A percentile compares a stretch with the other conserved stretches of the same genome.
Conservation (phyloP, 2,329 filamentous ascomycete species). For the Cladorrhinum sp. region DNA sequence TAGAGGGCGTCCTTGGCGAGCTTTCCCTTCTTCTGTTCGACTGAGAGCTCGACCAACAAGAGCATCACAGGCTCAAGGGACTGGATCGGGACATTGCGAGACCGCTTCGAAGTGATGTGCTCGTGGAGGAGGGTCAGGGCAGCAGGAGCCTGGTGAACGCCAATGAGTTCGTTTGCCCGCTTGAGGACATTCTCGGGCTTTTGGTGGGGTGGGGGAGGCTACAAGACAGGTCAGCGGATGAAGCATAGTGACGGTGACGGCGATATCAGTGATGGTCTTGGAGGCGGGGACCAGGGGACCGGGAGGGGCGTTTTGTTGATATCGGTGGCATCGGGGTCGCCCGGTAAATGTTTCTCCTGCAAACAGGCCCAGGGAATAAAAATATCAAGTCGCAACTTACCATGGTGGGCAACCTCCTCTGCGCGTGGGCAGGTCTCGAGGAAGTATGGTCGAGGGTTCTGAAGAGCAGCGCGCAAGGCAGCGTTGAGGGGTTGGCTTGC, state of each 20-base stretch:
- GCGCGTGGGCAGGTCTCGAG: conserved; percentile 36
- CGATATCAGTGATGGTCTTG: conserved; percentile 6
- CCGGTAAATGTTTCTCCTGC: background rate
- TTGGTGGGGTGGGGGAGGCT: conserved; percentile 92
- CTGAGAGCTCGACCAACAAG: conserved; percentile 92
- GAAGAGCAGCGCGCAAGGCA: conserved; percentile 25
- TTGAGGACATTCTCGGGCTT: conserved; percentile 99
- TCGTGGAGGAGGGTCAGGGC: conserved; percentile 95
- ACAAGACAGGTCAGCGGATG: conserved; percentile 1
- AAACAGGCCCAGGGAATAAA: background rate
- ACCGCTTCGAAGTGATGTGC: conserved; percentile 98
- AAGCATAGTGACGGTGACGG: conserved; percentile 13
- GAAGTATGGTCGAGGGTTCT: conserved; percentile 31
- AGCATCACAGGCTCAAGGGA: conserved; percentile 98
- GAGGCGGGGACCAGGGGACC: background rate
- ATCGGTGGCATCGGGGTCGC: background rate
- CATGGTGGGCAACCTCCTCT: conserved; percentile 54
- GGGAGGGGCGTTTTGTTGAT: conserved; percentile 4
- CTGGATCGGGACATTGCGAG: conserved; percentile 92
- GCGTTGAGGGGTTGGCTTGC: conserved; percentile 25
- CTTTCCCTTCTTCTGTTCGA: conserved; percentile 97
- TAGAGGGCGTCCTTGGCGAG: conserved; percentile 97
- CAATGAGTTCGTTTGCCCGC: conserved; percentile 97
- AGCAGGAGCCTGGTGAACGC: conserved; percentile 87
- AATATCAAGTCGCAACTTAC: conserved; percentile 29